phyloP scores from a whole-genome alignment of 164 flowering plant genomes.

The Amborella trichopoda region DNA sequence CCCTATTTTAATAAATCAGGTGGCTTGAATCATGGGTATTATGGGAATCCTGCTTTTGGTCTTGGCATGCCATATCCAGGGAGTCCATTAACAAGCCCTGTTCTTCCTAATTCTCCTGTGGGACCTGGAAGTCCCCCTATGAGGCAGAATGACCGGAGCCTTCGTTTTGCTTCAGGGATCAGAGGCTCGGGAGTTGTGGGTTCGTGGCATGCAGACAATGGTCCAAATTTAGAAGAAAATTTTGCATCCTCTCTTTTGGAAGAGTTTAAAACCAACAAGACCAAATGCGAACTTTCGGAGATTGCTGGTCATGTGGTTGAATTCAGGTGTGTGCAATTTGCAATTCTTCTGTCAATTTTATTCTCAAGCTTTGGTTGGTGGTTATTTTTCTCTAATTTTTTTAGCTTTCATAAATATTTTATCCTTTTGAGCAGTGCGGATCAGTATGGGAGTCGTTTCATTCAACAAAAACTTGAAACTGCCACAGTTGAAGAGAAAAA shows the following conservation, averaged over 20 bases:
- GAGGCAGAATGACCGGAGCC: constrained; percentile 39
- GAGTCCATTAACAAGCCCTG: constrained; percentile 37
- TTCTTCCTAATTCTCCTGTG: constrained; percentile 46
- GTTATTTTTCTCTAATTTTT: background rate
- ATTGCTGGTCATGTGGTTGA: constrained; percentile 89
- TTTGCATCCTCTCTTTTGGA: constrained; percentile 71
- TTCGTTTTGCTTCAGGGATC: constrained; percentile 59
- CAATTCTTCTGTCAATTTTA: background rate
- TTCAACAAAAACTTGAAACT: constrained; percentile 95
- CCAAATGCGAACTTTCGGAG: constrained; percentile 78
- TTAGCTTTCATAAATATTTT: constrained; percentile 3
- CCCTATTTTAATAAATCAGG: constrained; percentile 47
- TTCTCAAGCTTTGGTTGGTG: background rate
- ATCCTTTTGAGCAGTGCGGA: constrained; percentile 52
- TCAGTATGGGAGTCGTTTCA: constrained; percentile 96
- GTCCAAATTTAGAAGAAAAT: constrained; percentile 36
- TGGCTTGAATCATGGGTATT: constrained; percentile 35
- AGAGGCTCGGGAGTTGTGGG: constrained; percentile 43
- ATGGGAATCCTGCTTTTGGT: constrained; percentile 49
- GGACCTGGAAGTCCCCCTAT: constrained; percentile 58
- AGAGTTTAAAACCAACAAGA: constrained; percentile 83
- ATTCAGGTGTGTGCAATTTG: constrained; percentile 46
- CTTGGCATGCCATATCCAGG: constrained; percentile 69
- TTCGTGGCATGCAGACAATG: constrained; percentile 52
- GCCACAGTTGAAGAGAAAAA: constrained; percentile 77